Evolutionary conservation across 306 rosid genomes (phyloP), one percentile per base, ranked within the genome.

Genomic region (Medicago arabica): DNA sequence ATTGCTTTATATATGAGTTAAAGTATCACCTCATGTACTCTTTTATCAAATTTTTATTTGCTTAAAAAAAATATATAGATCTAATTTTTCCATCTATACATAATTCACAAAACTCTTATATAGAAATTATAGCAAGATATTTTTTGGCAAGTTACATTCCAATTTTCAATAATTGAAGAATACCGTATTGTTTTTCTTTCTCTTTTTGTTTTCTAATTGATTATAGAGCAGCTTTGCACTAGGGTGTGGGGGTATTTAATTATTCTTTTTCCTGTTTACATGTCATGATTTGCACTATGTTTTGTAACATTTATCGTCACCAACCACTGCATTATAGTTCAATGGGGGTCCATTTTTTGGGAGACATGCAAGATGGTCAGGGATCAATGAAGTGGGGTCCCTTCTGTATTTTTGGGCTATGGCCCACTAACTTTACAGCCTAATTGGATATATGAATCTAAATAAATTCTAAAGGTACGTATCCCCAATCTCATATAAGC

Each of bases 381-480:
- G 80, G 58, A 79, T 71, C 74, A 49, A 81, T 71, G 77, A 44
- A 71, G 78, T 78, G 80, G 85, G 88, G 63, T 41, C 83, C n/a
- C 14, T 8, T 75, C 74, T 75, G 62, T 58, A 5, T 49, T 43
- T 76, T 76, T 80, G 88, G 87, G 83, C 87, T 79, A 58, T 86
- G 87, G 87, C 86, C 86, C 85, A 78, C 90, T 46, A 65, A 74
- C 77, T 73, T 61, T 62, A 72, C 81, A 73, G 79, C 80, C 84
- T 71, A 80, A 75, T 80, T 76, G 75, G 78, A 85, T 79, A 85
- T 78, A 80, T 71, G 76, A 80, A 81, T 81, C 81, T 77, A 62
- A 62, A 17, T 55, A 57, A 65, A 70, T 76, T 80, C 79, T 71
- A 66, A 63, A 69, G 60, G 36, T 21, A 57, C 75, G 72, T 74